These are phyloP conservation scores for Anthracocystis walkeri DNA, from an alignment of 1,284 basidiomycete genomes.

Conservation along the genomic window DNA sequence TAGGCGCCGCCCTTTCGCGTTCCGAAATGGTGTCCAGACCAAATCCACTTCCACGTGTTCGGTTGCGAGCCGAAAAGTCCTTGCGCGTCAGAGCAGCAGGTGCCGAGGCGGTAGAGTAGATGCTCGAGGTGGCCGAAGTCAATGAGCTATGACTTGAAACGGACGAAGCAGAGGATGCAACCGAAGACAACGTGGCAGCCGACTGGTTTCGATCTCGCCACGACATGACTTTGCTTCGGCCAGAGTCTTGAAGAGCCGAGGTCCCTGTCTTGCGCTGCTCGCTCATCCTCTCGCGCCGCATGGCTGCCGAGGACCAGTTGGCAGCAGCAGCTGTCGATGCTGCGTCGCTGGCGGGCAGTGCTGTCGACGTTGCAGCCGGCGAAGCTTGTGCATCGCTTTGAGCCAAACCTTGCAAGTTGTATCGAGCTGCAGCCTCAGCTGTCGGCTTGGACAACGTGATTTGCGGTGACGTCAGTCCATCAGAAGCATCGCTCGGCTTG, in stretches of 20 bases:
- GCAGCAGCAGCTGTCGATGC: constrained; percentile 4
- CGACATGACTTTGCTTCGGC: constrained; percentile 44
- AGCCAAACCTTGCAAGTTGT: constrained; percentile 32
- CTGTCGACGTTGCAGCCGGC: neutral
- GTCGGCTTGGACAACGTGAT: constrained; percentile 40
- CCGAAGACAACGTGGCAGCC: constrained; percentile 37
- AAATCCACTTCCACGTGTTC: constrained; percentile 35
- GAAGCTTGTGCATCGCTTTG: constrained; percentile 9
- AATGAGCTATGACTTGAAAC: constrained; percentile 37
- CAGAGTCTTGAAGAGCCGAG: constrained; percentile 32
- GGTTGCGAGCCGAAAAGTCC: constrained; percentile 33
- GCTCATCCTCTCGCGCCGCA: constrained; percentile 54
- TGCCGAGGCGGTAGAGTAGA: constrained; percentile 58
- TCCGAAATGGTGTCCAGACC: constrained; percentile 55
- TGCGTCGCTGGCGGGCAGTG: neutral
- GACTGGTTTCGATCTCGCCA: constrained; percentile 59
- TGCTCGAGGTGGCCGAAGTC: constrained; percentile 50
- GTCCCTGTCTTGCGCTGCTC: constrained; percentile 44
- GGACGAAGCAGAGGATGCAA: constrained; percentile 39
- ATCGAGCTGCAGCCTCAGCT: constrained; percentile 43
- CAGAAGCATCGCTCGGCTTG: constrained; percentile 42
- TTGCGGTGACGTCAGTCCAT: constrained; percentile 18
- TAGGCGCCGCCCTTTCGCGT: constrained; percentile 29
- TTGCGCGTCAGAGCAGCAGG: constrained; percentile 51
- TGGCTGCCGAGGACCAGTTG: constrained; percentile 53